Evolutionary conservation across 768 basidiomycete species (phyloP).

Genomic region (Amanita rimosa): DNA sequence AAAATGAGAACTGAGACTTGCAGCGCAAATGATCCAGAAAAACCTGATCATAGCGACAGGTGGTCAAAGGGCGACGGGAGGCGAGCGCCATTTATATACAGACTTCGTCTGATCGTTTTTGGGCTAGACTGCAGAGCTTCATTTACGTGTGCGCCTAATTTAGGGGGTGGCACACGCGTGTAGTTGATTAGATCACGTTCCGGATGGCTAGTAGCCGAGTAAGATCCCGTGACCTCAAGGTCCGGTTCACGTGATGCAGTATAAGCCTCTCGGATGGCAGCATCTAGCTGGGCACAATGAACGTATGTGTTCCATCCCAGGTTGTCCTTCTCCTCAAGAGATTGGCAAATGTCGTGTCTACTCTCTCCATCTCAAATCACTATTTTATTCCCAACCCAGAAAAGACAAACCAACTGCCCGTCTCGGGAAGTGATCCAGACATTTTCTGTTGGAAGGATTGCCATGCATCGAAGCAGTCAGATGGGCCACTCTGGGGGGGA

Average conservation of each 20-base stretch:
- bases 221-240: no score
- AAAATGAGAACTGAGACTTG: not conserved
- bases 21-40: not conserved
- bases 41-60: not conserved
- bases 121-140: no score
- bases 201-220: no score
- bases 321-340: constrained; percentile 53
- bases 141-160: no score
- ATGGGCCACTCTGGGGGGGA: constrained; percentile 14
- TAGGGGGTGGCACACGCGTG: no score
- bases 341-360: constrained; percentile 56
- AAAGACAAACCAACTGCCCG: constrained; percentile 7
- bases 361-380: constrained; percentile 60
- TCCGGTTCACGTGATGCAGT: no score
- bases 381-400: constrained; percentile 29
- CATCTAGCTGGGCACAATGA: constrained; percentile 15
- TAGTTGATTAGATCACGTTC: no score
- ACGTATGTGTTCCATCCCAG: constrained; percentile 42
- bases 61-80: not conserved
- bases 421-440: not conserved
- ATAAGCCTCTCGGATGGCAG: no score
- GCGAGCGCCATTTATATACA: not conserved
- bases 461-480: constrained; percentile 16
- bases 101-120: no score
- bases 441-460: not conserved